Percentiles rank a stretch among this genome's conserved stretches.
These are phyloP conservation scores for Stenocarpella maydis DNA, from an alignment of 2,329 filamentous ascomycete species.

Conservation along the genomic window DNA sequence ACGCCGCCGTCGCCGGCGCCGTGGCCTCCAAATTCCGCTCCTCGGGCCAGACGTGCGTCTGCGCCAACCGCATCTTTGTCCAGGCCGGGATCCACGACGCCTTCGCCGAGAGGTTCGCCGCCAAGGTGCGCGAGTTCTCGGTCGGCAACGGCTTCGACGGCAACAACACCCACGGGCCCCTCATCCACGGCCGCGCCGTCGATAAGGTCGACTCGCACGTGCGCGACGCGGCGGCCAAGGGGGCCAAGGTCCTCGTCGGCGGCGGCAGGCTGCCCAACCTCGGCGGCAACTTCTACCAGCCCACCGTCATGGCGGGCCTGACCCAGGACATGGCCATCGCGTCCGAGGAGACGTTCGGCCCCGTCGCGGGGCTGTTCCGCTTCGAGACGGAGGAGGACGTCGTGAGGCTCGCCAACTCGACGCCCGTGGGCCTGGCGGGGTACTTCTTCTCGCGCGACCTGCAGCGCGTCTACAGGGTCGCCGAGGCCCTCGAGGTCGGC, in stretches of 20 bases:
- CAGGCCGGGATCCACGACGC: constrained; percentile 80
- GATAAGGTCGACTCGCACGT: constrained; percentile 83
- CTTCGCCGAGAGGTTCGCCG: constrained; percentile 74
- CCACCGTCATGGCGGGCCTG: constrained; percentile 89
- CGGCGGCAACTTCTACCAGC: constrained; percentile 87
- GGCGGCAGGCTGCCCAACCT: constrained; percentile 78
- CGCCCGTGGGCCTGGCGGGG: constrained; percentile 88
- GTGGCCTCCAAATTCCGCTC: constrained; percentile 91
- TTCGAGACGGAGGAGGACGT: constrained; percentile 93
- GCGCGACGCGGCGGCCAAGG: constrained; percentile 78
- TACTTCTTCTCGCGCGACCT: constrained; percentile 86
- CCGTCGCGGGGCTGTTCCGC: constrained; percentile 87
- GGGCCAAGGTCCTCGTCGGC: constrained; percentile 77
- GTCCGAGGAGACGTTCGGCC: constrained; percentile 93
- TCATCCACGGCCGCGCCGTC: constrained; percentile 86
- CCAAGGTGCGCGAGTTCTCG: constrained; percentile 76
- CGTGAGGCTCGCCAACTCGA: constrained; percentile 79
- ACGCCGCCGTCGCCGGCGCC: constrained; percentile 82
- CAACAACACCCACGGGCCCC: constrained; percentile 78
- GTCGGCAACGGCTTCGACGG: constrained; percentile 78
- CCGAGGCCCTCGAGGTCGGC: constrained; percentile 79
- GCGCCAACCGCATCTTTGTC: constrained; percentile 83
- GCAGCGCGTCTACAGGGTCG: constrained; percentile 66
- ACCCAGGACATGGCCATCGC: constrained; percentile 85
- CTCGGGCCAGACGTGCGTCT: constrained; percentile 95